Percentiles rank a stretch among this genome's conserved stretches.
phyloP scores from a whole-genome alignment of 2,329 filamentous ascomycete genomes.

The Ascochyta rabiei region DNA sequence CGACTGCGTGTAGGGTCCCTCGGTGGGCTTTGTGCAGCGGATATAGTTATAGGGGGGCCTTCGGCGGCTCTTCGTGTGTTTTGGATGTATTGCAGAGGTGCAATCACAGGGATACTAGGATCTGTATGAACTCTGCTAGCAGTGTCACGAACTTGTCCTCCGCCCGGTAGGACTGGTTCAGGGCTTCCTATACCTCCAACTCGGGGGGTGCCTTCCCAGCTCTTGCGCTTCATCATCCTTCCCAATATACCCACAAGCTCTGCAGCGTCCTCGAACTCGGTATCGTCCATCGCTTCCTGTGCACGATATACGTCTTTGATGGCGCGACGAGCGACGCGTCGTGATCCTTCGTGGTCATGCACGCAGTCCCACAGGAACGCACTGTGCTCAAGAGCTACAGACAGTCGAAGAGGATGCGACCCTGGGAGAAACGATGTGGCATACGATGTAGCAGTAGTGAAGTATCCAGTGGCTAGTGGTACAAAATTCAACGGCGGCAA shows the following conservation, averaged over 20 bases:
- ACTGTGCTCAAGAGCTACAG: slow-evolving; percentile 88
- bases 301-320: slow-evolving; percentile 92
- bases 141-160: slow-evolving; percentile 14
- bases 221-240: slow-evolving; percentile 79
- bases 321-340: slow-evolving; percentile 77
- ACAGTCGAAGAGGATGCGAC: slow-evolving; percentile 86
- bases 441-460: slow-evolving; percentile 75
- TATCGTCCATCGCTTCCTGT: slow-evolving; percentile 90
- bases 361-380: slow-evolving; percentile 94
- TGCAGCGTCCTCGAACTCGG: slow-evolving; percentile 91
- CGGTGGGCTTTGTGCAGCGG: slow-evolving; percentile 26
- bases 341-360: slow-evolving; percentile 77
- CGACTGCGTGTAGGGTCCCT: slow-evolving; percentile 34
- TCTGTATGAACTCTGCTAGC: slow-evolving; percentile 14
- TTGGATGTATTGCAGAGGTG: slow-evolving; percentile 32
- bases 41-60: slow-evolving; percentile 30
- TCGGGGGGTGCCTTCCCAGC: slow-evolving; percentile 47
- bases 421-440: slow-evolving; percentile 80
- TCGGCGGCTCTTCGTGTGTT: slow-evolving; percentile 33
- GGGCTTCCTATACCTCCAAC: slow-evolving; percentile 41
- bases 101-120: slow-evolving; percentile 14
- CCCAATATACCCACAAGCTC: slow-evolving; percentile 85
- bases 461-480: slow-evolving; percentile 79
- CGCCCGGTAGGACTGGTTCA: slow-evolving; percentile 29
- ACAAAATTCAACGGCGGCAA: slow-evolving; percentile 82